Evolutionary conservation across 306 rosid species (phyloP).

Genomic region (Fagus sylvatica): DNA sequence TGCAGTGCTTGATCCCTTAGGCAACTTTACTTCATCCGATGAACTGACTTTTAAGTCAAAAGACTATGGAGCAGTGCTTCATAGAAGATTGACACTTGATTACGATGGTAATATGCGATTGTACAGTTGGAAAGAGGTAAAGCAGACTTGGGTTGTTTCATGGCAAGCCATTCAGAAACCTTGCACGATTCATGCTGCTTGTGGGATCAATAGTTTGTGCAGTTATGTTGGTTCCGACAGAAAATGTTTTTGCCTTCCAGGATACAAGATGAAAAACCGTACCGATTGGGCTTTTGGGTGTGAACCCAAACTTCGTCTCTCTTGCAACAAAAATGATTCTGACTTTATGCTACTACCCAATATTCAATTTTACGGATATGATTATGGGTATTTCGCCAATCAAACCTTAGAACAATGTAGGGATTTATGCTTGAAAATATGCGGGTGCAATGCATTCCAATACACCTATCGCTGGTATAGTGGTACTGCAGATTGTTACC

Average conservation of each 20-base stretch:
- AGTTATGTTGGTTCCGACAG: constrained; percentile 10
- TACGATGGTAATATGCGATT: constrained; percentile 35
- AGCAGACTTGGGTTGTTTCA: constrained; percentile 31
- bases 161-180: constrained; percentile 14
- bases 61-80: constrained; percentile 31
- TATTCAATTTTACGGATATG: constrained; percentile 28
- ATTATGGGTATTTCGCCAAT: constrained; percentile 13
- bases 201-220: constrained; percentile 40
- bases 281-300: constrained; percentile 50
- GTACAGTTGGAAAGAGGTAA: constrained; percentile 16
- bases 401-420: constrained; percentile 20
- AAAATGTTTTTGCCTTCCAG: constrained; percentile 32
- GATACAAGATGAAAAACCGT: constrained; percentile 15
- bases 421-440: constrained; percentile 18
- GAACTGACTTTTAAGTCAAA: not conserved
- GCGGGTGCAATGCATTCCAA: constrained; percentile 31
- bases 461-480: not conserved
- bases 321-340: constrained; percentile 18
- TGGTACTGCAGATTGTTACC: constrained; percentile 7
- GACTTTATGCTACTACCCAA: not conserved
- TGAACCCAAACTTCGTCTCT: constrained; percentile 28
- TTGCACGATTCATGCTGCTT: constrained; percentile 31
- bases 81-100: constrained; percentile 30
- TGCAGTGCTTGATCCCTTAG: constrained; percentile 16
- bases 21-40: constrained; percentile 14